A percentile compares a stretch with the other conserved stretches of the same genome.
phyloP scores from a whole-genome alignment of 306 rosid species.

The Lupinus albus region DNA sequence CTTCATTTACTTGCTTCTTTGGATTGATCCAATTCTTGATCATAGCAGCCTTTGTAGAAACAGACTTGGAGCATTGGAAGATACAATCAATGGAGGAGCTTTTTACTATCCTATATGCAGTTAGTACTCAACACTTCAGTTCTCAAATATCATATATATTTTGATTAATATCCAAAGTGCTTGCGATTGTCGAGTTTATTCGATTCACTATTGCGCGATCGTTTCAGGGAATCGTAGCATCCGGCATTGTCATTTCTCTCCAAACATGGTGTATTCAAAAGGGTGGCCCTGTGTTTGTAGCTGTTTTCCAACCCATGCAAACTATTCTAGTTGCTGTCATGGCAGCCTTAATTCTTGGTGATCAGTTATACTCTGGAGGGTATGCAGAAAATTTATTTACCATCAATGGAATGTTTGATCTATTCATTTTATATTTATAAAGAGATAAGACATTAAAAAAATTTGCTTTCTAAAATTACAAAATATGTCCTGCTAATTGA shows the following conservation, averaged over 20 bases:
- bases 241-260: slow-evolving; percentile 56
- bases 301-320: slow-evolving; percentile 58
- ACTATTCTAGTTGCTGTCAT: slow-evolving; percentile 52
- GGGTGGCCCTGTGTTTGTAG: slow-evolving; percentile 59
- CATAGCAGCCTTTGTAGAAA: slow-evolving; percentile 64
- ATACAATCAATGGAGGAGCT: slow-evolving; percentile 62
- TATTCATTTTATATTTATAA: background rate
- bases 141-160: slow-evolving; percentile 7
- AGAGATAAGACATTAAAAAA: background rate
- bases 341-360: slow-evolving; percentile 49
- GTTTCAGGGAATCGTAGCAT: slow-evolving; percentile 59
- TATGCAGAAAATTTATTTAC: slow-evolving; percentile 19
- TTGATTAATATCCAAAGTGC: slow-evolving; percentile 4
- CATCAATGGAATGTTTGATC: background rate
- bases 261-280: slow-evolving; percentile 77
- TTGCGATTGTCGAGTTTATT: background rate
- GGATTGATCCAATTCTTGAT: slow-evolving; percentile 76
- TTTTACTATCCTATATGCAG: slow-evolving; percentile 66
- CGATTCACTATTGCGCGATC: slow-evolving; percentile 25
- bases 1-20: slow-evolving; percentile 68
- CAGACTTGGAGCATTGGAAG: slow-evolving; percentile 63
- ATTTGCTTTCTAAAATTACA: background rate
- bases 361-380: slow-evolving; percentile 53
- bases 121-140: slow-evolving; percentile 34
- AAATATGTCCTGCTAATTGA: background rate